Base-by-base conservation (phyloP, 2,329 filamentous ascomycete genomes). In the Curvularia sp. region DNA sequence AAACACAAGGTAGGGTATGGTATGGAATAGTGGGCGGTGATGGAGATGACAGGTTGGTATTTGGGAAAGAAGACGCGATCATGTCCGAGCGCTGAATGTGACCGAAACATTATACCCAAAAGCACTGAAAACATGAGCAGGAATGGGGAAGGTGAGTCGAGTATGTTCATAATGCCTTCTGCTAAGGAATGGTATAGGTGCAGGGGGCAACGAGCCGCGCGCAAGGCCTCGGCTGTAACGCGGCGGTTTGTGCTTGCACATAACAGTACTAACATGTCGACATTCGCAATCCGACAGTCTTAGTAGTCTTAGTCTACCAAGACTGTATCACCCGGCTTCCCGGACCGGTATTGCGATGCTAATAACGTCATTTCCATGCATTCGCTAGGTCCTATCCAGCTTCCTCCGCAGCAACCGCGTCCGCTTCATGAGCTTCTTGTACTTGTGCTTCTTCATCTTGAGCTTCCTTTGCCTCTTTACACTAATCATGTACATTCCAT, bases 391-490 rank as follows among this genome's bases (percentile, higher is more conserved):
- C 66, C 74, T 73, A 64, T 76, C 92, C 72, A 95, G 83, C 83
- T 93, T 96, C 76, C 93, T 88, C 76, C 94, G 89, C 82, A 93
- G 79, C 76, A 92, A 94, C 77, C 94, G 88, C 74, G 94, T 97
- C 79, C 88, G 86, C 84, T 90, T 91, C 91, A 97, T 93, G 68
- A 98, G 84, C 87, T 99, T 99, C 93, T 97, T 98, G 81, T 97
- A 97, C 88, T 99, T 99, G 86, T 98, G 94, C 87, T 98, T 99
- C 91, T 99, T 99, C 93, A 99, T 99, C 87, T 93, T 97, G 74
- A 97, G 82, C 82, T 95, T 96, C 75, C 93, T 85, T 80, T 96
- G 92, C 78, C 95, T 86, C 84, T 89, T 93, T 69, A 97, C 94
- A 75, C 92, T 96, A 75, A 99, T 92, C 64, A 92, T 86, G 61